phyloP scores from a whole-genome alignment of 257 asterid species.

The Capsicum chinense region DNA sequence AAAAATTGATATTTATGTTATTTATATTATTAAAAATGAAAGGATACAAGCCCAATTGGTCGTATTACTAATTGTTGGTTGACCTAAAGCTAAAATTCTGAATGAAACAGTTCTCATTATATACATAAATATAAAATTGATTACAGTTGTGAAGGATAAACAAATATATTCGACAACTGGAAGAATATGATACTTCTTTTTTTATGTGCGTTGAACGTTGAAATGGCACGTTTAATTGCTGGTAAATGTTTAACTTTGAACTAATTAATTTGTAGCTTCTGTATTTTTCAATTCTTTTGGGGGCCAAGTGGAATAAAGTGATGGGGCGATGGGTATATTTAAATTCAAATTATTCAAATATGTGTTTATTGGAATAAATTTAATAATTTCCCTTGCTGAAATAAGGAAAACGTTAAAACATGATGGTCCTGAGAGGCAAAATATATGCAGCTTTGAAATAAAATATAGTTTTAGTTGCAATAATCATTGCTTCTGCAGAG shows the following conservation, averaged over 20 bases:
- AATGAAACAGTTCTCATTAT: neutral
- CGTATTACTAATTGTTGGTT: neutral
- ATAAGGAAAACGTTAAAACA: constrained; percentile 16
- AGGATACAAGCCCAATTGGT: neutral
- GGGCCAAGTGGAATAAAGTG: neutral
- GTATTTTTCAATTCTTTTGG: too few relatives aligned
- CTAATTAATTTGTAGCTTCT: neutral
- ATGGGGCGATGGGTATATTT: neutral
- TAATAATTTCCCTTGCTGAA: neutral
- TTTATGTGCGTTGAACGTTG: neutral
- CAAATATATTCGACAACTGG: neutral
- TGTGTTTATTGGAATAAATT: neutral
- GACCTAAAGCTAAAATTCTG: neutral
- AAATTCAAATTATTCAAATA: neutral
- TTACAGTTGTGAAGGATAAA: neutral
- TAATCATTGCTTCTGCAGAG: constrained; percentile 30
- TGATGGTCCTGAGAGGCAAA: neutral
- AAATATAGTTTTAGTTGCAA: neutral
- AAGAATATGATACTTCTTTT: neutral
- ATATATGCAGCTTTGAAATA: neutral
- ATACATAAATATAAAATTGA: neutral
- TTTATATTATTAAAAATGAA: too few relatives aligned
- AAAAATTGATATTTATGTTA: too few relatives aligned
- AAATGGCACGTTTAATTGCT: constrained; percentile 20
- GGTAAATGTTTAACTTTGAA: neutral